phyloP scores from a whole-genome alignment of 2,329 filamentous ascomycete genomes.

The Nothophoma quercina region DNA sequence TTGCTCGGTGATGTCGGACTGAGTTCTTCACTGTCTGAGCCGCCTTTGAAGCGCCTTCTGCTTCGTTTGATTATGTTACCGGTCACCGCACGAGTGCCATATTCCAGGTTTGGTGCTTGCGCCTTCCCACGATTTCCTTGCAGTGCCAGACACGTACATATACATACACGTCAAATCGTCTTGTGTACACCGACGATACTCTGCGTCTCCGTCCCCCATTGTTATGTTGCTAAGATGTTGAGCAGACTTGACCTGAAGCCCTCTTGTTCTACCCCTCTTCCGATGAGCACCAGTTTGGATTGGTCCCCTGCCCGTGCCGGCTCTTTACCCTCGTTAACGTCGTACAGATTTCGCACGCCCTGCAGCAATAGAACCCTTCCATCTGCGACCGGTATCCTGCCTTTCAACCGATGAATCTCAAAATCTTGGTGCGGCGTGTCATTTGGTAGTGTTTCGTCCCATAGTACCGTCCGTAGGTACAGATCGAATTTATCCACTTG shows the following conservation, averaged over 20 bases:
- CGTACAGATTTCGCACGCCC: constrained; percentile 92
- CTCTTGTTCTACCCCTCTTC: constrained; percentile 36
- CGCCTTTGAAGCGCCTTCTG: too few species aligned
- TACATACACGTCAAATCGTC: too few species aligned
- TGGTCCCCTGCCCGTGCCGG: not conserved
- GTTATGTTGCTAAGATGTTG: not conserved
- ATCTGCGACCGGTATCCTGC: constrained; percentile 70
- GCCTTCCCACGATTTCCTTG: too few species aligned
- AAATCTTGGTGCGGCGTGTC: constrained; percentile 54
- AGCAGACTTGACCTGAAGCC: constrained; percentile 23
- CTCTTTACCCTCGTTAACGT: constrained; percentile 71
- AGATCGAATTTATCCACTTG: constrained; percentile 73
- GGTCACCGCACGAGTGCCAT: too few species aligned
- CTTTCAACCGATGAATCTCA: constrained; percentile 90
- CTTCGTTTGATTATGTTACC: too few species aligned
- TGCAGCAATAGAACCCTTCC: constrained; percentile 81
- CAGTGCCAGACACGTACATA: too few species aligned
- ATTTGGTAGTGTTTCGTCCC: constrained; percentile 73
- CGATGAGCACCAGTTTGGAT: constrained; percentile 45
- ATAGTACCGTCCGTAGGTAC: constrained; percentile 85
- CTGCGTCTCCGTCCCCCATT: too few species aligned
- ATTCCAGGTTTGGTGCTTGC: too few species aligned
- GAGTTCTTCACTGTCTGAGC: not conserved
- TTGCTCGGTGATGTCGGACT: not conserved
- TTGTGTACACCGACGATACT: too few species aligned